Percentiles rank a stretch among this genome's conserved stretches.
phyloP scores from a whole-genome alignment of 2,329 filamentous ascomycete species.

The Aspergillus caelatus region DNA sequence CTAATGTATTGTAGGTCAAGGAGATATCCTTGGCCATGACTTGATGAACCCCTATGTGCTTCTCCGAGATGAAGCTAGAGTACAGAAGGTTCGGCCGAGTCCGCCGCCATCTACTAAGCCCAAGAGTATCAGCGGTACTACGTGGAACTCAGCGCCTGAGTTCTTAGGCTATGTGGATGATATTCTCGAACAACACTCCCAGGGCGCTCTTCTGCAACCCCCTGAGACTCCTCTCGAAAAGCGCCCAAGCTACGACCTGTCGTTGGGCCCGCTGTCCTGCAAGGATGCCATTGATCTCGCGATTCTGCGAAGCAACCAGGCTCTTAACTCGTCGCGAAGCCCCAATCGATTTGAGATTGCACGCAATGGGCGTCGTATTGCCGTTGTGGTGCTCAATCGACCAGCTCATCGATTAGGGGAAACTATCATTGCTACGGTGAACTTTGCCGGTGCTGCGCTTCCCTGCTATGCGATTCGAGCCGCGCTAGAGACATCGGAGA shows the following conservation, averaged over 20 bases:
- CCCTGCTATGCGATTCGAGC: conserved; percentile 84
- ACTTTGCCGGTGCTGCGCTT: conserved; percentile 76
- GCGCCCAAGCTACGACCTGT: conserved; percentile 53
- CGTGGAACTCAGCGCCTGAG: conserved; percentile 59
- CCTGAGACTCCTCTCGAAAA: conserved; percentile 75
- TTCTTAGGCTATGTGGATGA: conserved; percentile 79
- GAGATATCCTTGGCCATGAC: conserved; percentile 89
- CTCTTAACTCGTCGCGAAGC: conserved; percentile 70
- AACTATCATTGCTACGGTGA: conserved; percentile 78
- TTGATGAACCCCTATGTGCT: conserved; percentile 93
- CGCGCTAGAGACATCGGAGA: conserved; percentile 84
- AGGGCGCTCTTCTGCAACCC: conserved; percentile 58
- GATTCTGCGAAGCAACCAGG: conserved; percentile 78
- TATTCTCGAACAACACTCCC: conserved; percentile 62
- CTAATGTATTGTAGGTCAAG: conserved; percentile 56
- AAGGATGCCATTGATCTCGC: conserved; percentile 90
- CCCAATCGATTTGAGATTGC: conserved; percentile 96
- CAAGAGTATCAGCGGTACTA: conserved; percentile 44
- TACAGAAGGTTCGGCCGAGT: conserved; percentile 54
- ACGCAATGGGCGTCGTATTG: conserved; percentile 87
- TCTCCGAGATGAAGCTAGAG: conserved; percentile 77
- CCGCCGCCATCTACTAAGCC: conserved; percentile 42
- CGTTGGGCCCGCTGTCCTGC: conserved; percentile 60
- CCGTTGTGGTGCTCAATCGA: conserved; percentile 83
- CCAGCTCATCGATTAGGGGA: conserved; percentile 90